Base-by-base conservation (phyloP, 495 filamentous ascomycete species). In the Immersiella caudata region DNA sequence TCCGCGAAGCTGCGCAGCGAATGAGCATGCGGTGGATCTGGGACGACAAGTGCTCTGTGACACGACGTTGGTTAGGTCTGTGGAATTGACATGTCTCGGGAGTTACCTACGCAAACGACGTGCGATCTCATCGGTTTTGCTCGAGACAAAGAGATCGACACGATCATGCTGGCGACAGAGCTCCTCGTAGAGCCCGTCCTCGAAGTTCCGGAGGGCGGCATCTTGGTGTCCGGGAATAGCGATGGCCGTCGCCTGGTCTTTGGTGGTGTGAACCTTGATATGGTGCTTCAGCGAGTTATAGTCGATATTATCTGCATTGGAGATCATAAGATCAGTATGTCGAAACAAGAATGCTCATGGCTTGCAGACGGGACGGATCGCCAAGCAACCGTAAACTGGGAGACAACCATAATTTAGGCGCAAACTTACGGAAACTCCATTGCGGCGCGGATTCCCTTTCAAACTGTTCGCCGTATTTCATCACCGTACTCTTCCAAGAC, bases 371-470 rank as follows among this genome's bases (percentile, higher is more conserved):
- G 27, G 16, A 25, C 20, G 14, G 20, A 26, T 51, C 24, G 36
- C 26, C 6, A 3, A 3, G 29, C 29, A 33, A 33, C 29, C 29
- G 8, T 33, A 8, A 33, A 33, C 29, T 8, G 8, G 29, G 20
- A 50, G 58, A 4, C 20, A 29, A 6, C 25, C 52, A 22, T 22
- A 11, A 52, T 52, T n/a, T 2, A 26, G 52, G 52, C 21, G 16
- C 12, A 36, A 88, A 82, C 78, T 85, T 84, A 80, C 88, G 81
- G 84, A 96, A 88, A 74, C 94, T 87, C 93, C 93, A 97, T 78
- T 94, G 92, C 0, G 93, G 93, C 27, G 92, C 89, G 27, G 76
- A 79, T 70, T 96, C 91, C n/a, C 88, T 92, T 80, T 93, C 94
- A 87, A 91, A 81, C 55, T 85, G 87, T 61, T 89, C 82, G 11